Evolutionary conservation across 306 rosid species (phyloP), one percentile per base, ranked within the genome.

Genomic region (Astragalus glycyphyllos): DNA sequence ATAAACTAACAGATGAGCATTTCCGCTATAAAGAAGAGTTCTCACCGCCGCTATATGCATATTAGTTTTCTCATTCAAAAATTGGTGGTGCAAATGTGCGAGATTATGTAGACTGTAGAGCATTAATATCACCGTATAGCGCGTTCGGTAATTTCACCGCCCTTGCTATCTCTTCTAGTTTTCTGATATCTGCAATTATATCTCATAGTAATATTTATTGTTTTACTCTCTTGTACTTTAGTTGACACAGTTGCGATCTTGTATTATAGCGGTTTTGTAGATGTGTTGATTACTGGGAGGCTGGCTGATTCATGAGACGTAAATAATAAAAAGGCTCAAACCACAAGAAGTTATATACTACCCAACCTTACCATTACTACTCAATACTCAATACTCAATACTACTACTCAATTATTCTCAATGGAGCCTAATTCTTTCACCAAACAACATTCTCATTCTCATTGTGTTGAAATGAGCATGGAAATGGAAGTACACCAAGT

Each of bases 401-500:
- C 23, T 20, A 20, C 23, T 20, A 0, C 1, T 20, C 23, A 20
- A 20, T 20, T 20, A 20, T 20, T 20, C 23, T 20, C 23, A 20
- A 20, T 20, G 80, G 75, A 76, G 15, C 8, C 76, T 35, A 66
- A 65, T 44, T 58, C 6, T 6, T 45, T 34, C 23, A 68, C 8
- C 71, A 7, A n/a, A 11, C 66, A 54, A 76, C 80, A 68, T 26
- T 79, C 85, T 1, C 86, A 83, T 79, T 79, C 85, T 1, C 86
- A 83, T 79, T 79, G 88, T 38, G 6, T 86, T 14, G 90, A 88
- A 35, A 79, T 89, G 58, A 1, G 16, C 2, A 11, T 63, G 53
- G 53, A 41, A 23, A 72, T 79, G 83, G 96, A 87, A 77, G 63
- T 73, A 3, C 98, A 93, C 87, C 83, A 79, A 65, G 99, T 94